These are phyloP conservation scores for Penicillium sp. DNA, from an alignment of 2,329 filamentous ascomycete species.

Conservation along the genomic window DNA sequence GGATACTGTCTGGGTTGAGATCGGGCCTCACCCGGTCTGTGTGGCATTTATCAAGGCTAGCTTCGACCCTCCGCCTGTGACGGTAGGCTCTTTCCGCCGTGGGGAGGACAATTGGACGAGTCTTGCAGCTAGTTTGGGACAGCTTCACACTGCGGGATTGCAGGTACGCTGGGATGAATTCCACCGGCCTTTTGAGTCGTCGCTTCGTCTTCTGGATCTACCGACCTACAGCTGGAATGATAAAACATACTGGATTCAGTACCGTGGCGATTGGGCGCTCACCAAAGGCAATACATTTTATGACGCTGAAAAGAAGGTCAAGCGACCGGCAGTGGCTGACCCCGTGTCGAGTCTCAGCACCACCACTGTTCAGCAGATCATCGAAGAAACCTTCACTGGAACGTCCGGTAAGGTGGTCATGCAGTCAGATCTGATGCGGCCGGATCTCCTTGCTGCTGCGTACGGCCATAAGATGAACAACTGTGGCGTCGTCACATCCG, in stretches of 20 bases:
- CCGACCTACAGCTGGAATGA: constrained; percentile 63
- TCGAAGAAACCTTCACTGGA: constrained; percentile 29
- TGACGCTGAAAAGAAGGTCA: background rate
- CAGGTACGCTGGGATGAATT: constrained; percentile 66
- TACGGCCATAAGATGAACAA: constrained; percentile 42
- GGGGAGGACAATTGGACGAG: constrained; percentile 61
- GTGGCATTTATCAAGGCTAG: background rate
- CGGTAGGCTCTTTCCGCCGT: constrained; percentile 54
- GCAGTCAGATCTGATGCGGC: constrained; percentile 39
- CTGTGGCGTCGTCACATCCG: constrained; percentile 40
- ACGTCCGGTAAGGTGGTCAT: constrained; percentile 27
- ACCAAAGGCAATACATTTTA: constrained; percentile 53
- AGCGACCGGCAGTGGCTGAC: background rate
- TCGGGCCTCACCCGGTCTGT: constrained; percentile 1
- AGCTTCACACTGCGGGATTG: constrained; percentile 58
- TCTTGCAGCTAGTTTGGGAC: constrained; percentile 51
- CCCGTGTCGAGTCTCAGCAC: background rate
- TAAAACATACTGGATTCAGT: constrained; percentile 64
- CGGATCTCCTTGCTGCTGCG: constrained; percentile 34
- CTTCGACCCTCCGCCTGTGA: constrained; percentile 26
- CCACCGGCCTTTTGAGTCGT: constrained; percentile 55
- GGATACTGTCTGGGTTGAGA: background rate
- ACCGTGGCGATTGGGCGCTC: constrained; percentile 60
- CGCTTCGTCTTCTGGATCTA: constrained; percentile 56
- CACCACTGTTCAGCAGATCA: constrained; percentile 21